These are phyloP conservation scores for Microcyclospora pomicola DNA, from an alignment of 2,329 filamentous ascomycete genomes.

Conservation along the genomic window DNA sequence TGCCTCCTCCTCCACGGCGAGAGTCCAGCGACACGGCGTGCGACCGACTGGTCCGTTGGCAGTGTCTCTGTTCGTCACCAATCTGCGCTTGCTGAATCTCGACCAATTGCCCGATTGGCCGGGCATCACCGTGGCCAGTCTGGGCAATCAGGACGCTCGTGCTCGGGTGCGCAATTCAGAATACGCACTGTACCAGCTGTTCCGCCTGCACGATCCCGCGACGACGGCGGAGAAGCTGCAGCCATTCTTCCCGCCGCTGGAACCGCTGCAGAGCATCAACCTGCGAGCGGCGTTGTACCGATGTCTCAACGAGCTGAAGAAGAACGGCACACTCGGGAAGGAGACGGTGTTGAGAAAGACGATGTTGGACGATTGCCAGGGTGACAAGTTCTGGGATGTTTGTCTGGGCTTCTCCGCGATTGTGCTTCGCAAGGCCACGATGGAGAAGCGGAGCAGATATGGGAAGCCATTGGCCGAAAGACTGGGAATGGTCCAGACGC, in stretches of 20 bases:
- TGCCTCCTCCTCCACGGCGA: conserved; percentile 3
- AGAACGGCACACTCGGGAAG: conserved; percentile 66
- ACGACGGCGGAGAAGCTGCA: conserved; percentile 69
- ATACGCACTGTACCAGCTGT: conserved; percentile 83
- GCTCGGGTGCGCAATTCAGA: conserved; percentile 70
- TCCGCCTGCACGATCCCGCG: conserved; percentile 66
- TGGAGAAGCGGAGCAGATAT: conserved; percentile 33
- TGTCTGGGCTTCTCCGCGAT: conserved; percentile 71
- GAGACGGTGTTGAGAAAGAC: conserved; percentile 78
- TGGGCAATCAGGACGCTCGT: conserved; percentile 53
- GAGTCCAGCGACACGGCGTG: conserved; percentile 5
- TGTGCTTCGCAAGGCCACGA: conserved; percentile 54
- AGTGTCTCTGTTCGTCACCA: conserved; percentile 61
- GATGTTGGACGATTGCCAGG: conserved; percentile 92
- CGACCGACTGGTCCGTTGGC: conserved; percentile 14
- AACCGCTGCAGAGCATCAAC: conserved; percentile 82
- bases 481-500: conserved; percentile 31
- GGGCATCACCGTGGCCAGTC: conserved; percentile 53
- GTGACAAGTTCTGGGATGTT: conserved; percentile 78
- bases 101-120: conserved; percentile 71
- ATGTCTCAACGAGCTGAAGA: conserved; percentile 73
- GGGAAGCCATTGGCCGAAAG: conserved; percentile 33
- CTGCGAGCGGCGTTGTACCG: conserved; percentile 72
- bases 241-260: conserved; percentile 79
- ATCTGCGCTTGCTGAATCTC: conserved; percentile 69